Conservation (phyloP, 2,329 filamentous ascomycete species). For the Furcasterigmium sp. region DNA sequence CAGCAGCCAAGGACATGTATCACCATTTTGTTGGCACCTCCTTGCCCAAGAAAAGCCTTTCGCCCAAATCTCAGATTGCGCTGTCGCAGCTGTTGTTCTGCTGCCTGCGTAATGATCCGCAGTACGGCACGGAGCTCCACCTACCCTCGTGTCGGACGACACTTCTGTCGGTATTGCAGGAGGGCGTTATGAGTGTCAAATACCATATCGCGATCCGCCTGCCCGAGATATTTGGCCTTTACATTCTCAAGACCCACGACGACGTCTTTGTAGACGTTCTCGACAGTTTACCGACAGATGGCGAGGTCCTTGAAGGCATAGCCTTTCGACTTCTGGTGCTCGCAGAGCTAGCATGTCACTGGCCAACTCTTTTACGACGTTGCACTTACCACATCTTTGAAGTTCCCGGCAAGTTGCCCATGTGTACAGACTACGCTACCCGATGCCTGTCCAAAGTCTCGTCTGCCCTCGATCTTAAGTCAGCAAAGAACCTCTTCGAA, state of each 20-base stretch:
- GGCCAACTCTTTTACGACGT: slow-evolving; percentile 80
- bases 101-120: slow-evolving; percentile 61
- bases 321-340: slow-evolving; percentile 75
- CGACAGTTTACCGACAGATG: slow-evolving; percentile 69
- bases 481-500: slow-evolving; percentile 67
- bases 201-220: slow-evolving; percentile 67
- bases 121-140: slow-evolving; percentile 57
- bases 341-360: slow-evolving; percentile 70
- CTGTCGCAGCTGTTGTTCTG: slow-evolving; percentile 65
- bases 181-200: slow-evolving; percentile 66
- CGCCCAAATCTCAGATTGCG: slow-evolving; percentile 60
- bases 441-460: slow-evolving; percentile 67
- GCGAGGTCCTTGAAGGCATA: slow-evolving; percentile 72
- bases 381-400: slow-evolving; percentile 95
- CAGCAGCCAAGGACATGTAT: slow-evolving; percentile 71
- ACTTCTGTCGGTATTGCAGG: slow-evolving; percentile 66
- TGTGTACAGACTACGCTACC: slow-evolving; percentile 64
- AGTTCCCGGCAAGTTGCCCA: slow-evolving; percentile 67
- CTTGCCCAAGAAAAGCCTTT: slow-evolving; percentile 64
- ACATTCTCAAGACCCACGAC: slow-evolving; percentile 77
- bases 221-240: slow-evolving; percentile 72
- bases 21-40: slow-evolving; percentile 66
- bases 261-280: slow-evolving; percentile 80
- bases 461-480: slow-evolving; percentile 55
- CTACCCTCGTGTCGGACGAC: slow-evolving; percentile 61